Evolutionary conservation across 2,329 filamentous ascomycete genomes (phyloP).

Genomic region (Exophiala mesophila): DNA sequence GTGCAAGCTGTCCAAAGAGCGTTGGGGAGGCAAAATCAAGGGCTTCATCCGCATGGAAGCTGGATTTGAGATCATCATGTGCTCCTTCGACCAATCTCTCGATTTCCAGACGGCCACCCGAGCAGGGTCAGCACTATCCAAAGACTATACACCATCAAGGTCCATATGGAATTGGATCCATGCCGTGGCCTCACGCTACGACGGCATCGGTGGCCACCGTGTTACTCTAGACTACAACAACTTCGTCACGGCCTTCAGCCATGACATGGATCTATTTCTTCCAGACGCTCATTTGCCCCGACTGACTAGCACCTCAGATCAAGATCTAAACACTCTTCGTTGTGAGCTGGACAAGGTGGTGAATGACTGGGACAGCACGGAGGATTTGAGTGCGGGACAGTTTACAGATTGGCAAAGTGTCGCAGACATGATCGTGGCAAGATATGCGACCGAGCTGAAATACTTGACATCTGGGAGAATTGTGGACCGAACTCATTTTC

Average conservation of each 20-base stretch:
- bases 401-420: slow-evolving; percentile 61
- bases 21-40: slow-evolving; percentile 54
- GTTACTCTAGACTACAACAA: slow-evolving; percentile 45
- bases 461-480: slow-evolving; percentile 31
- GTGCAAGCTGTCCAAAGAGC: slow-evolving; percentile 48
- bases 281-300: slow-evolving; percentile 37
- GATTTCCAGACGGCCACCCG: slow-evolving; percentile 33
- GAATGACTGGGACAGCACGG: slow-evolving; percentile 26
- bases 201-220: slow-evolving; percentile 32
- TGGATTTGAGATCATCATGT: slow-evolving; percentile 67
- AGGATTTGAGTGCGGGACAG: background rate
- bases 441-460: slow-evolving; percentile 55
- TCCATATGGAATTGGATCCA: slow-evolving; percentile 14
- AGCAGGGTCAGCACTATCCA: slow-evolving; percentile 11
- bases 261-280: slow-evolving; percentile 40
- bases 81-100: slow-evolving; percentile 51
- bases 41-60: slow-evolving; percentile 64
- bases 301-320: slow-evolving; percentile 32
- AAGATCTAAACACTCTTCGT: slow-evolving; percentile 36
- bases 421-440: slow-evolving; percentile 59
- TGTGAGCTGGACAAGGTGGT: slow-evolving; percentile 45
- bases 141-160: background rate
- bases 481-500: slow-evolving; percentile 24
- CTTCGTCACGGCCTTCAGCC: slow-evolving; percentile 46
- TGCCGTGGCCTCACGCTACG: slow-evolving; percentile 22